Evolutionary conservation across 78 protist species (phyloP).

Genomic region (Ministeria vibrans): DNA sequence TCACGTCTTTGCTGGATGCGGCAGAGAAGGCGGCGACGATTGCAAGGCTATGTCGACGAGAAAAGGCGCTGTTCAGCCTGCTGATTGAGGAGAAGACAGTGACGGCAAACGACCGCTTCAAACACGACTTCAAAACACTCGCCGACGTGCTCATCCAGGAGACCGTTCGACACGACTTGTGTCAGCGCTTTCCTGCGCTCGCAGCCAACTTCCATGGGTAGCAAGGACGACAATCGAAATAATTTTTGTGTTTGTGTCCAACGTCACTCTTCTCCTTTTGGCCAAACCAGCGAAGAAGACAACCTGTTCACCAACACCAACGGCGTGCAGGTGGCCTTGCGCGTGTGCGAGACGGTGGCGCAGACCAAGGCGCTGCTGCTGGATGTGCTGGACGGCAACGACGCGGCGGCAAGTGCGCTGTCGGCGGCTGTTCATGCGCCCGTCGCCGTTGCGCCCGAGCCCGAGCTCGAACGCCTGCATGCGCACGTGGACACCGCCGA

Average conservation of each 20-base stretch:
- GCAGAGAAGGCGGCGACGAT: background rate
- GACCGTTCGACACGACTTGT: background rate
- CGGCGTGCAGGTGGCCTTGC: background rate
- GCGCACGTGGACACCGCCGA: background rate
- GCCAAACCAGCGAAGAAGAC: conserved; percentile 12
- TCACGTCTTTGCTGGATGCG: background rate
- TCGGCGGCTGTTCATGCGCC: background rate
- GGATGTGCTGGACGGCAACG: background rate
- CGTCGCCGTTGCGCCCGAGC: background rate
- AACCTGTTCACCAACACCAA: background rate
- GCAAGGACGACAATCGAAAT: too few relatives aligned
- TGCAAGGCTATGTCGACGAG: background rate
- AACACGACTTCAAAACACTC: background rate
- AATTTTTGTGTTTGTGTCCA: too few relatives aligned
- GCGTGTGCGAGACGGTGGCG: background rate
- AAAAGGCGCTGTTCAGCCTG: background rate
- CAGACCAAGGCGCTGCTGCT: background rate
- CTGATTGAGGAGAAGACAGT: background rate
- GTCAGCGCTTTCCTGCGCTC: background rate
- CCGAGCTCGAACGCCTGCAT: background rate
- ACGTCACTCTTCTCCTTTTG: too few relatives aligned
- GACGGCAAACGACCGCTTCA: background rate
- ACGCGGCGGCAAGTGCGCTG: background rate
- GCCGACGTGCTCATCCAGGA: conserved; percentile 12
- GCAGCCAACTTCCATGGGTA: background rate